These are phyloP conservation scores for Lomentospora prolificans DNA, from an alignment of 2,329 filamentous ascomycete genomes.

Conservation along the genomic window DNA sequence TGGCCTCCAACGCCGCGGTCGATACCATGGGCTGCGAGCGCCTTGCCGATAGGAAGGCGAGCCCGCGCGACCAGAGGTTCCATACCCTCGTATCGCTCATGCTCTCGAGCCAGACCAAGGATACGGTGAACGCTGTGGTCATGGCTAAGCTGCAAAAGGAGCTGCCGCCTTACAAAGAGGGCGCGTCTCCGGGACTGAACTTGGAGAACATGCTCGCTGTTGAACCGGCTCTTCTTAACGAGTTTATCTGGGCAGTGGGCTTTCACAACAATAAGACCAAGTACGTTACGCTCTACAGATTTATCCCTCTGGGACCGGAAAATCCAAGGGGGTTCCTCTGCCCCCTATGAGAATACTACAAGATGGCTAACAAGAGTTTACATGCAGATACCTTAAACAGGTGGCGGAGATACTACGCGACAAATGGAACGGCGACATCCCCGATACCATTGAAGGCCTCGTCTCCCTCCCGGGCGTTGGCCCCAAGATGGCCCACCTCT, in stretches of 20 bases:
- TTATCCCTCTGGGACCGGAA: not conserved
- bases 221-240: constrained; percentile 53
- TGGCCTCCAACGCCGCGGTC: constrained; percentile 67
- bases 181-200: constrained; percentile 47
- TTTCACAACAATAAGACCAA: constrained; percentile 94
- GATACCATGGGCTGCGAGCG: constrained; percentile 96
- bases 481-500: constrained; percentile 90
- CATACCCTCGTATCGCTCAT: constrained; percentile 83
- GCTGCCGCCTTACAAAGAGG: constrained; percentile 43
- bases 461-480: constrained; percentile 76
- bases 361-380: not conserved
- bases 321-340: too few relatives aligned
- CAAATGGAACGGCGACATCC: constrained; percentile 65
- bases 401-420: constrained; percentile 65
- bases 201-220: constrained; percentile 70
- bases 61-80: constrained; percentile 55
- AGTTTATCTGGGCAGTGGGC: constrained; percentile 72
- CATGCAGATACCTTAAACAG: constrained; percentile 53
- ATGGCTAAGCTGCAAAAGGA: constrained; percentile 72
- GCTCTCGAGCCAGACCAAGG: constrained; percentile 88
- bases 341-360: too few relatives aligned
- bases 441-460: constrained; percentile 64
- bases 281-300: constrained; percentile 28
- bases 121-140: constrained; percentile 76
- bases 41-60: constrained; percentile 46